Percentiles rank a stretch among this genome's conserved stretches.
Evolutionary conservation across 1,284 basidiomycete genomes (phyloP).

Genomic region (Ustilago hordei): DNA sequence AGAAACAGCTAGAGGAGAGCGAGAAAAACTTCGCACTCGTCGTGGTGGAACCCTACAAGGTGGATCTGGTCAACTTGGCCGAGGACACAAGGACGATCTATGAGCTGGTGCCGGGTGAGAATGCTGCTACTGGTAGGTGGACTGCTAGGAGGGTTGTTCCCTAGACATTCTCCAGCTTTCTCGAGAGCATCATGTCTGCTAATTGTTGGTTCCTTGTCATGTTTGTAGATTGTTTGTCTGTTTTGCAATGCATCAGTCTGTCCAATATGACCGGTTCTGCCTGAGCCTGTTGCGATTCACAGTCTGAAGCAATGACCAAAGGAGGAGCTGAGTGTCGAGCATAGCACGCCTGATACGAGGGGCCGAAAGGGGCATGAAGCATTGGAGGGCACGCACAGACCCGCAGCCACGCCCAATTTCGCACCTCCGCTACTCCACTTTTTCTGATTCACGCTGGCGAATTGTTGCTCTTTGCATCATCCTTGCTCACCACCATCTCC

Average conservation of each 20-base stretch:
- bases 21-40: slow-evolving; percentile 67
- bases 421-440: slow-evolving; percentile 19
- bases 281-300: neutral
- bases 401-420: slow-evolving; percentile 7
- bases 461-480: neutral
- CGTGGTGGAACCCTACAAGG: slow-evolving; percentile 66
- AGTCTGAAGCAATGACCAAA: neutral
- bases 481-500: neutral
- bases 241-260: slow-evolving; percentile 7
- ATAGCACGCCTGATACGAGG: neutral
- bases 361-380: neutral
- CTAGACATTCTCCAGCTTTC: slow-evolving; percentile 12
- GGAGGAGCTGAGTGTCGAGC: neutral
- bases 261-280: neutral
- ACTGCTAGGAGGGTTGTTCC: slow-evolving; percentile 63
- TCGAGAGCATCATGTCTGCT: neutral
- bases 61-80: slow-evolving; percentile 66
- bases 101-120: slow-evolving; percentile 37
- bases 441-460: slow-evolving; percentile 7
- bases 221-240: slow-evolving; percentile 6
- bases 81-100: slow-evolving; percentile 65
- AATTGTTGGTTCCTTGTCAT: neutral
- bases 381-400: slow-evolving; percentile 19
- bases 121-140: slow-evolving; percentile 53
- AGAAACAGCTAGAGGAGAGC: slow-evolving; percentile 54